Base-by-base conservation (phyloP, 345 rosid genomes). In the Arabidopsis arenosa region DNA sequence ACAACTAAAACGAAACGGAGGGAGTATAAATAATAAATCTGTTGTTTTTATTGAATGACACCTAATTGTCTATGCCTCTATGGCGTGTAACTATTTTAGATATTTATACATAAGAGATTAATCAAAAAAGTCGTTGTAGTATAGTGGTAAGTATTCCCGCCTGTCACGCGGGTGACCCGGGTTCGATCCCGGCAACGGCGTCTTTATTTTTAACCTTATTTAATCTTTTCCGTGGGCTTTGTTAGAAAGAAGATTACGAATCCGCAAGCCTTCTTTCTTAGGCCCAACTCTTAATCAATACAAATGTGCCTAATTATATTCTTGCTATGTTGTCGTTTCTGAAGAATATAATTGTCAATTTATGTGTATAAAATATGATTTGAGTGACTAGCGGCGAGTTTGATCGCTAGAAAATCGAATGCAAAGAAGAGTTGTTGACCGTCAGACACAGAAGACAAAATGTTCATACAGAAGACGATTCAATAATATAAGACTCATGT, bases 131-230 rank as follows among this genome's bases (percentile, higher is more conserved):
- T 91, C 90, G 98, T 93, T 88, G 97, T 91, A 90, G 96, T 93
- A 91, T 88, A 85, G 98, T 87, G 97, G 96, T 90, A 1, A 88
- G 96, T 86, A 89, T 90, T 83, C 87, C 92, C 88, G 93, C 88
- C 97, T 89, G 96, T 92, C 98, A 94, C 96, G 90, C 89, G 89
- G 94, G 95, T 55, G 95, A 88, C 96, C 96, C 93, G 93, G 86
- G 94, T 88, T 91, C 98, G 97, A 90, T 89, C 86, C 95, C 93
- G 90, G 93, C 92, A 88, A 83, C 88, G 93, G 96, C 86, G 96
- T 21, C 1, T 28, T 3, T 18, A n/a, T 3, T 28, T 28, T 28
- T 28, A 1, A 28, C 30, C 30, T 28, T 28, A 28, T 28, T 28
- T 1, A 18, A 28, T 28, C 3, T 41, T 11, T 41, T 3, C 12